Base-by-base conservation (phyloP, 345 rosid genomes). In the Hypericum perforatum region DNA sequence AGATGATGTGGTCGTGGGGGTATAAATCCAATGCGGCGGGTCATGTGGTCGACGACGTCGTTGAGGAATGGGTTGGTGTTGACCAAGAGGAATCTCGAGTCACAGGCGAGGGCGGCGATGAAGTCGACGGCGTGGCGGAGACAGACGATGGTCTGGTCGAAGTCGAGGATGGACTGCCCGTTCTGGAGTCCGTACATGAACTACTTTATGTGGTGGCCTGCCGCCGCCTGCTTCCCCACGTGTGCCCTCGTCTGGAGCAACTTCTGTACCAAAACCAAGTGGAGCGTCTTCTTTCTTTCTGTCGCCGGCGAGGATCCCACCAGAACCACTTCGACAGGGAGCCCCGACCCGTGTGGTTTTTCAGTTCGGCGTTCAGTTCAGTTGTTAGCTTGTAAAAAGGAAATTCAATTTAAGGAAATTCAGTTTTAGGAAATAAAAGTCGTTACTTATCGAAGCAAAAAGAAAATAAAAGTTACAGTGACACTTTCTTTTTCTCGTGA, bases 21-120 rank as follows among this genome's bases (percentile, higher is more conserved):
- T 84, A 58, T 77, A 80, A 8, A 71, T 9, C 87, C 85, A 67
- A 88, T 89, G 64, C 68, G 74, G 40, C 72, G 69, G 3, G 98
- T 81, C 77, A 87, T 85, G 16, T 77, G 94, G 66, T 85, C 82
- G 12, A 88, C 66, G 43, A 92, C 85, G 52, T 84, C 95, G 65
- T 92, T 95, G 66, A 74, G 82, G 29, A 83, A 80, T 0, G 97
- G 98, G 52, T 92, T 92, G 2, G 98, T 88, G 67, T 89, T 88
- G 70, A 92, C 84, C 67, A 92, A 92, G 65, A 84, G 68, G 73
- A 92, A 74, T 46, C 78, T 73, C 3, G 94, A 82, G 11, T 68
- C 68, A 48, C 77, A 75, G 0, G 87, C 88, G 13, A 92, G 79
- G 39, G 71, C 67, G 7, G 89, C 78, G 11, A 92, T 70, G 78